These are phyloP conservation scores for Sporodiniella umbellata DNA, from an alignment of 371 early-diverging fungal genomes.

Conservation along the genomic window DNA sequence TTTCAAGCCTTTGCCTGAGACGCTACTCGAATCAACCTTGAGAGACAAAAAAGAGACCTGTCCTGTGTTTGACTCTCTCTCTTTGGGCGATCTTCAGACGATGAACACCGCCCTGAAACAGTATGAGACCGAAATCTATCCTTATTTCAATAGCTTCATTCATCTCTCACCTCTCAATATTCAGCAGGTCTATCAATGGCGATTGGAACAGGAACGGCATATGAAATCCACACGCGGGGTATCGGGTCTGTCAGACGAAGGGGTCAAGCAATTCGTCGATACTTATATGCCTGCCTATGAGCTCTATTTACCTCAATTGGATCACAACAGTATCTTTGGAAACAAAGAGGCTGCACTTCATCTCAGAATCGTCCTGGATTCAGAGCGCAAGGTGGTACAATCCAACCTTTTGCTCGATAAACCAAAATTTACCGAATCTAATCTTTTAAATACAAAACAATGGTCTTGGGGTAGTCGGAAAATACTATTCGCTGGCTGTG, in stretches of 20 bases:
- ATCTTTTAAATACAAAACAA: not conserved
- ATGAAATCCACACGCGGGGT: conserved; percentile 46
- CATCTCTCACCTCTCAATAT: conserved; percentile 63
- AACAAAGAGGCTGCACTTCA: conserved; percentile 24
- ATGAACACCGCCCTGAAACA: conserved; percentile 53
- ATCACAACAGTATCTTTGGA: conserved; percentile 49
- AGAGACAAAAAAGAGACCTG: not conserved
- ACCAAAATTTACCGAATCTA: not conserved
- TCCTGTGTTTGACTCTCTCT: conserved; percentile 3
- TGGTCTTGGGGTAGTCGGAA: not conserved
- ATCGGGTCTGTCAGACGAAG: conserved; percentile 59
- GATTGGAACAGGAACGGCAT: conserved; percentile 80
- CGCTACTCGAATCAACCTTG: conserved; percentile 18
- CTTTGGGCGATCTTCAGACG: conserved; percentile 38
- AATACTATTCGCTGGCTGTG: conserved; percentile 1
- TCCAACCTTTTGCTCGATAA: not conserved
- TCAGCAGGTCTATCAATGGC: conserved; percentile 77
- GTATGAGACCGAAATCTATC: conserved; percentile 59
- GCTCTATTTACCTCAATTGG: conserved; percentile 62
- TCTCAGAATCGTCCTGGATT: conserved; percentile 30
- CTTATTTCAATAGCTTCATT: conserved; percentile 73
- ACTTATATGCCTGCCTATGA: conserved; percentile 91
- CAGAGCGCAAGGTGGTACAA: conserved; percentile 21
- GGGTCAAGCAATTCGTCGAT: conserved; percentile 81
- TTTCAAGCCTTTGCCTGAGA: conserved; percentile 60